Base-by-base conservation (phyloP, 2,329 filamentous ascomycete genomes). In the Fusarium stilboides region DNA sequence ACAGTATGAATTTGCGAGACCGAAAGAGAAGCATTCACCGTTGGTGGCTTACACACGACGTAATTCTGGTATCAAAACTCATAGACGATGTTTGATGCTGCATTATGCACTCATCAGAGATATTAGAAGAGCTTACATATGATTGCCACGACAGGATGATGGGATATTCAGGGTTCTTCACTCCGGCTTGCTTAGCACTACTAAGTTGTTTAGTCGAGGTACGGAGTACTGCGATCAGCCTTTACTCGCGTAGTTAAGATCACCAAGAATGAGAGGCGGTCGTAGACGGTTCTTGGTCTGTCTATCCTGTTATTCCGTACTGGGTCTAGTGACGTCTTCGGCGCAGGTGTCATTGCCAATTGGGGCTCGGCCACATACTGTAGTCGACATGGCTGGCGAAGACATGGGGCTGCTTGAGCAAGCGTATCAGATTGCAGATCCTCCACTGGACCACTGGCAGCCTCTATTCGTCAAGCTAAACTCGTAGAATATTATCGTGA, bases 11-110 rank as follows among this genome's bases (percentile, higher is more conserved):
- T 36, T 12, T 37, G 47, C 5, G 20, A 40, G 34, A n/a, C 45
- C 19, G 20, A 15, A 34, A 47, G 14, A 24, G 47, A 56, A 44
- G 49, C 42, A 22, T 62, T 8, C 28, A 4, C 20, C 2, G 52
- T 53, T 65, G 62, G 45, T 45, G 40, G 24, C 45, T 46, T 34
- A 42, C 45, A 57, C 46, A 62, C 60, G 53, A 65, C 60, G 62
- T 65, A 65, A 65, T 65, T 37, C 13, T 57, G 13, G 51, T 59
- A 22, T 36, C 51, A 47, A 47, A n/a, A 10, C 14, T 13, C 28
- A 12, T 39, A 39, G 46, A 4, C 33, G n/a, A 28, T 40, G 28
- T 19, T 40, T 40, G 44, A 26, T 24, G 45, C 22, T 52, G 24
- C 14, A 44, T n/a, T 26, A 56, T 49, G 34, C 34, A 49, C 15